Percentiles rank a stretch among this genome's conserved stretches.
phyloP scores from a whole-genome alignment of 139 green algal species.

The Coccomyxa sp. region DNA sequence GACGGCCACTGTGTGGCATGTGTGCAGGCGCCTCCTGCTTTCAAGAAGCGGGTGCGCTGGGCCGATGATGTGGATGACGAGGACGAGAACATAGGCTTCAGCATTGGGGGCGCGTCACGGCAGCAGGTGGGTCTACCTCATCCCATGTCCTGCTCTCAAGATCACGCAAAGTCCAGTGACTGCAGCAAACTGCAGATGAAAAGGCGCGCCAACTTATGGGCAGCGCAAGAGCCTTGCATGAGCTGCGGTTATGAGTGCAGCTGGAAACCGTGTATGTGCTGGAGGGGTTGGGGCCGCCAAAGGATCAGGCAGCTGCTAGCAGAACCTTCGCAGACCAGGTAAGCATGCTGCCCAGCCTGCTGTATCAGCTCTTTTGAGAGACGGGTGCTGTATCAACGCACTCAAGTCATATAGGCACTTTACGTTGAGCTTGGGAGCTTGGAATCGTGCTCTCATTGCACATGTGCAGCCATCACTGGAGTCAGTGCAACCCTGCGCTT shows the following conservation, averaged over 20 bases:
- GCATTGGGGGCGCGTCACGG: slow-evolving; percentile 11
- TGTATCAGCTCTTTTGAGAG: no score
- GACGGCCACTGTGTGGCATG: not conserved
- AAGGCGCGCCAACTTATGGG: slow-evolving; percentile 4
- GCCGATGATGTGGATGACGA: slow-evolving; percentile 13
- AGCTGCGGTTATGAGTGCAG: not conserved
- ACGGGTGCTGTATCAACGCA: no score
- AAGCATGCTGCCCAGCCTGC: no score
- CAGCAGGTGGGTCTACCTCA: not conserved
- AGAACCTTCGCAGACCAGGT: slow-evolving; percentile 18
- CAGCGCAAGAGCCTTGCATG: not conserved
- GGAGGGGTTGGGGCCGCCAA: slow-evolving; percentile 22
- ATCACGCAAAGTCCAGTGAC: not conserved
- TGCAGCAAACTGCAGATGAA: not conserved
- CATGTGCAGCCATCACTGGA: not conserved
- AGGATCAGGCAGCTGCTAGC: not conserved
- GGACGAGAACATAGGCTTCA: not conserved
- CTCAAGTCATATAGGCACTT: no score
- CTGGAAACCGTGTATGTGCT: slow-evolving; percentile 30
- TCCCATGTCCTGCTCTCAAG: not conserved
- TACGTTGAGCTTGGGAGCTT: no score
- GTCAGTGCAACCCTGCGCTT: not conserved
- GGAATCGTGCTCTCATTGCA: no score
- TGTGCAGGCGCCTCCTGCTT: not conserved
- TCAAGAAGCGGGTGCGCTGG: slow-evolving; percentile 21